A percentile compares a stretch with the other conserved stretches of the same genome.
phyloP scores from a whole-genome alignment of 2,329 filamentous ascomycete species.

The Aspergillus quadricinctus region DNA sequence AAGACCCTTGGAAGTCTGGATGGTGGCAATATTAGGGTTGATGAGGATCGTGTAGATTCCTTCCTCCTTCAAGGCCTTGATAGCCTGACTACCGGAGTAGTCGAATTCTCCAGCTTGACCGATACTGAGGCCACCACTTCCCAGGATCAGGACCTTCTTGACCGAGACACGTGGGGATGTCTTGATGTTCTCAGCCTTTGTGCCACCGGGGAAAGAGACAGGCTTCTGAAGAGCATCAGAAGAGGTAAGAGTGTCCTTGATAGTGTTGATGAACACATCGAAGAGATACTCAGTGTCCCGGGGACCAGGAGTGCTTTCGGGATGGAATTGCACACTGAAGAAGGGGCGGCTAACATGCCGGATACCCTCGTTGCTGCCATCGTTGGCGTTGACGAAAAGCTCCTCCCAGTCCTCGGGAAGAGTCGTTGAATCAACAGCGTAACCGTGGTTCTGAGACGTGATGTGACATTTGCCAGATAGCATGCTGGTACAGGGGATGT shows the following conservation, averaged over 20 bases:
- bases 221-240: slow-evolving; percentile 63
- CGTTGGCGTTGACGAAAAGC: slow-evolving; percentile 96
- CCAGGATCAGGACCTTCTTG: slow-evolving; percentile 92
- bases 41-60: slow-evolving; percentile 97
- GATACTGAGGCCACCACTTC: slow-evolving; percentile 92
- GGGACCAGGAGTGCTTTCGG: slow-evolving; percentile 92
- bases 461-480: slow-evolving; percentile 97
- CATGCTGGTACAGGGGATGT: slow-evolving; percentile 96
- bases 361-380: slow-evolving; percentile 97
- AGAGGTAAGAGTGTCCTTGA: slow-evolving; percentile 67
- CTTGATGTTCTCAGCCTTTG: slow-evolving; percentile 70
- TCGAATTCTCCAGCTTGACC: slow-evolving; percentile 98
- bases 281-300: slow-evolving; percentile 95
- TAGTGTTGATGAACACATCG: slow-evolving; percentile 89
- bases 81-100: slow-evolving; percentile 96
- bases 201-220: slow-evolving; percentile 83
- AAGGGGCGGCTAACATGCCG: slow-evolving; percentile 79
- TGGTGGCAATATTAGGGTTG: slow-evolving; percentile 98
- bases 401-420: slow-evolving; percentile 81
- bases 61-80: slow-evolving; percentile 97
- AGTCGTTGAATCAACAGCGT: slow-evolving; percentile 76
- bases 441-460: slow-evolving; percentile 98
- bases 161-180: slow-evolving; percentile 74
- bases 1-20: slow-evolving; percentile 95
- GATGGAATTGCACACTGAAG: slow-evolving; percentile 99